Percentiles rank a stretch among this genome's conserved stretches.
phyloP scores from a whole-genome alignment of 2,329 filamentous ascomycete genomes.

The Penicillium thymicola region DNA sequence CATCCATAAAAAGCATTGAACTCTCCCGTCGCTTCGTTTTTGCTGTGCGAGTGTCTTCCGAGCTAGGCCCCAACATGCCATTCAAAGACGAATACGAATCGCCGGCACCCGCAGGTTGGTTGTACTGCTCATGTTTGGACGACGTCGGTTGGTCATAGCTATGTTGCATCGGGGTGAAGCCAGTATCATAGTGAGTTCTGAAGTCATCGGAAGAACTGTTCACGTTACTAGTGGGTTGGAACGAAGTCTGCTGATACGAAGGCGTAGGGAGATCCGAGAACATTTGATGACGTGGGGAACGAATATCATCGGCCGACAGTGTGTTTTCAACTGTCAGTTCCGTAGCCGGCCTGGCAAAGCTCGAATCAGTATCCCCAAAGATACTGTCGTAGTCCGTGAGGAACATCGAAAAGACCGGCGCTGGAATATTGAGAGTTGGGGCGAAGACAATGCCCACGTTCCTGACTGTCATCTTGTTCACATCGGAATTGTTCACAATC shows the following conservation, averaged over 20 bases:
- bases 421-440: slow-evolving; percentile 92
- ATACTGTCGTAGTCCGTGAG: slow-evolving; percentile 85
- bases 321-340: slow-evolving; percentile 44
- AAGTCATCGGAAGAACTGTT: slow-evolving; percentile 22
- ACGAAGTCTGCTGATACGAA: slow-evolving; percentile 57
- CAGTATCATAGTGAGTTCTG: slow-evolving; percentile 45
- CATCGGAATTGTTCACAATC: slow-evolving; percentile 82
- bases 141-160: slow-evolving; percentile 44
- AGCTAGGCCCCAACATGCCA: slow-evolving; percentile 40
- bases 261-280: slow-evolving; percentile 65
- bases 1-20: slow-evolving; percentile 47
- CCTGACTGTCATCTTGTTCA: slow-evolving; percentile 97
- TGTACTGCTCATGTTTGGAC: slow-evolving; percentile 30
- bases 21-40: slow-evolving; percentile 50
- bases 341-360: slow-evolving; percentile 39
- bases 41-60: slow-evolving; percentile 34
- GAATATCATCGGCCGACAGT: slow-evolving; percentile 55
- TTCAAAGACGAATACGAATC: slow-evolving; percentile 31
- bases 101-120: slow-evolving; percentile 19
- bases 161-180: slow-evolving; percentile 52
- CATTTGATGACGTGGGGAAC: slow-evolving; percentile 63
- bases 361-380: slow-evolving; percentile 61
- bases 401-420: slow-evolving; percentile 89
- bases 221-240: slow-evolving; percentile 36
- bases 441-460: slow-evolving; percentile 99